Conservation (phyloP, 129 eudicot species). For the Smallanthus sonchifolius region DNA sequence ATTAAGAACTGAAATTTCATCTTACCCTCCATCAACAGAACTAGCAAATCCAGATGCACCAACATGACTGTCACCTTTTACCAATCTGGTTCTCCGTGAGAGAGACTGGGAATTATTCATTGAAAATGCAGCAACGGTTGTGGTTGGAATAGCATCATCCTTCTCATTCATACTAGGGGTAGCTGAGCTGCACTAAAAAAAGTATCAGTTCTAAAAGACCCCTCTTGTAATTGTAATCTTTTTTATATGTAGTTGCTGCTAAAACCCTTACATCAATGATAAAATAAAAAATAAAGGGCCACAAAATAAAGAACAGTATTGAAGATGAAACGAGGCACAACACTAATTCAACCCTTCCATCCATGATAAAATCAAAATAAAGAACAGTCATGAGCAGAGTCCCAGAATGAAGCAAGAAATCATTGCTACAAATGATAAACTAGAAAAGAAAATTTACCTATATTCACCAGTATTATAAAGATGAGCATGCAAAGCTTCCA, state of each 20-base stretch:
- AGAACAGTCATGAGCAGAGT: conserved; percentile 3
- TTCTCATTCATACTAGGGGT: conserved; percentile 62
- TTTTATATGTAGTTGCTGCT: background rate
- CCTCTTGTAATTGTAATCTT: background rate
- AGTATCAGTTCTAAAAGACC: conserved; percentile 28
- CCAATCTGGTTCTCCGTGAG: conserved; percentile 81
- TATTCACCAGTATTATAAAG: conserved; percentile 92
- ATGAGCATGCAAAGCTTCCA: conserved; percentile 97
- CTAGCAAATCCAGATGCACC: conserved; percentile 55
- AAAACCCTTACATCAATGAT: background rate
- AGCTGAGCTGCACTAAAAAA: conserved; percentile 63
- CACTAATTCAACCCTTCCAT: conserved; percentile 9
- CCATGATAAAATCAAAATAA: background rate
- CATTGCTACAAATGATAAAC: conserved; percentile 14
- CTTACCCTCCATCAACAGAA: conserved; percentile 90
- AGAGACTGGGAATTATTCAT: conserved; percentile 67
- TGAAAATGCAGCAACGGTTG: conserved; percentile 62
- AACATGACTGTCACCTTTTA: conserved; percentile 61
- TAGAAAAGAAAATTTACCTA: conserved; percentile 48
- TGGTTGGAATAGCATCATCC: conserved; percentile 79
- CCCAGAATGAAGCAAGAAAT: conserved; percentile 4
- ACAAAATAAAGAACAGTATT: background rate
- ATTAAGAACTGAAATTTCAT: conserved; percentile 10
- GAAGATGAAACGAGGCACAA: background rate
- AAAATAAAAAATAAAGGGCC: background rate